Evolutionary conservation across 768 basidiomycete species (phyloP), one percentile per base, ranked within the genome.

Genomic region (Leccinum disarticulatum): DNA sequence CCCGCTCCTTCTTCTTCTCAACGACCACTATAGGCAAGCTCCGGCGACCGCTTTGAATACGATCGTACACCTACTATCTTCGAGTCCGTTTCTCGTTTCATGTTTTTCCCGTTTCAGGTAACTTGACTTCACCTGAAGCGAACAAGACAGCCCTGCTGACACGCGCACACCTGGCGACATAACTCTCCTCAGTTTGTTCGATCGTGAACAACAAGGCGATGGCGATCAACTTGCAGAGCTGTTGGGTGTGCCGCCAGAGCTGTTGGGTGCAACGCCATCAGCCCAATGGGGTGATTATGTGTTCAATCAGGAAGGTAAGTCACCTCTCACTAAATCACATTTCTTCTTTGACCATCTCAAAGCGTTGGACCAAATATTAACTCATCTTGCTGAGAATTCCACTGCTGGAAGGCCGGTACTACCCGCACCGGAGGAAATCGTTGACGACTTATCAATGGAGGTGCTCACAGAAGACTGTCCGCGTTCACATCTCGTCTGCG

Each of bases 261-360:
- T 84, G 43, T 74, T 86, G 43, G 77, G 76, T 9, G 70, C 69
- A 28, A 76, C 81, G 4, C 78, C 81, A 56, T 75, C 75, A 35
- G 87, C 89, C 1, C 78, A 85, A 67, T 83, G 87, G 83, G 95
- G 95, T 3, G 95, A 97, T 71, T 97, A 96, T 76, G 95, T 91
- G 6, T 90, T 93, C 67, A 91, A 86, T 62, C 91, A 96, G 74
- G 91, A 93, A 82, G 91, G 94, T 87, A 57, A 57, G 77, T 65
- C 7, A 56, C 31, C 6, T 31, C 10, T 48, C 43, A 17, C 54
- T 50, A 52, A 0, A 35, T 33, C 30, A 10, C 6, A 47, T 36
- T 33, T 3, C 53, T 8, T 17, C n/a, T 53, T 58, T 66, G 4
- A 74, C 50, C 0, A 13, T 52, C 41, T 38, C 43, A 47, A 64